Conservation (phyloP, 352 stramenopile species). For the Globisporangium takayamanum region DNA sequence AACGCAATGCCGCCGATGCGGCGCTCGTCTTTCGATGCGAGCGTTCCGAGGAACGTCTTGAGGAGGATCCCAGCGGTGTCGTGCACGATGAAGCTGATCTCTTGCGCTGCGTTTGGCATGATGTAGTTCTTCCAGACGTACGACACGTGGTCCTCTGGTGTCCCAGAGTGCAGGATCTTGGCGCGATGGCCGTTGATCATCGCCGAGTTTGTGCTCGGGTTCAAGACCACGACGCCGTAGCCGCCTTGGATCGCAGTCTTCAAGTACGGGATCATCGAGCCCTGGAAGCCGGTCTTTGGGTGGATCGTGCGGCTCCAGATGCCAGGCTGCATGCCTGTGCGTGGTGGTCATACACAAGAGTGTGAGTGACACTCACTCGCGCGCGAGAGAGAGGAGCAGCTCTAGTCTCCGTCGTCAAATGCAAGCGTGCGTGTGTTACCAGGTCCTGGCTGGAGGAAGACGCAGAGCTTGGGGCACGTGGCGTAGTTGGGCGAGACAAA, state of each 20-base stretch:
- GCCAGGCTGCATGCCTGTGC: constrained; percentile 51
- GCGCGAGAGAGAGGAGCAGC: neutral
- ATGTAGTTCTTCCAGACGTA: constrained; percentile 89
- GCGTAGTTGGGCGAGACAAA: constrained; percentile 82
- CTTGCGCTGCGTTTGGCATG: constrained; percentile 64
- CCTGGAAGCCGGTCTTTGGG: constrained; percentile 75
- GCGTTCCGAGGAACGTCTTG: constrained; percentile 58
- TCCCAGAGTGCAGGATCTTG: constrained; percentile 76
- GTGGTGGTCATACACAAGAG: neutral
- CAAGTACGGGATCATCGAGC: constrained; percentile 85
- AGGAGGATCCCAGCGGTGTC: constrained; percentile 63
- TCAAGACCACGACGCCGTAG: constrained; percentile 77
- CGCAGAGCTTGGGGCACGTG: constrained; percentile 66
- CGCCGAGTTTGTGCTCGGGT: constrained; percentile 77
- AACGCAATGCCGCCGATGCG: constrained; percentile 77
- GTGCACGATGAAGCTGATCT: constrained; percentile 84
- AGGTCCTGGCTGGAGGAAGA: constrained; percentile 73
- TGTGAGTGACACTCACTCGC: neutral
- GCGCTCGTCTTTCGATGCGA: constrained; percentile 48
- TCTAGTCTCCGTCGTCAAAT: too few relatives aligned
- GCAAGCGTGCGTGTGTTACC: constrained; percentile 17
- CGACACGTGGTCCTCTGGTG: constrained; percentile 67
- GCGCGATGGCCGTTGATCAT: constrained; percentile 74
- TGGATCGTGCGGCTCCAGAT: constrained; percentile 73
- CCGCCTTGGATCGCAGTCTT: constrained; percentile 82